phyloP scores from a whole-genome alignment of 2,329 filamentous ascomycete genomes.

The Pseudogymnoascus sp. region DNA sequence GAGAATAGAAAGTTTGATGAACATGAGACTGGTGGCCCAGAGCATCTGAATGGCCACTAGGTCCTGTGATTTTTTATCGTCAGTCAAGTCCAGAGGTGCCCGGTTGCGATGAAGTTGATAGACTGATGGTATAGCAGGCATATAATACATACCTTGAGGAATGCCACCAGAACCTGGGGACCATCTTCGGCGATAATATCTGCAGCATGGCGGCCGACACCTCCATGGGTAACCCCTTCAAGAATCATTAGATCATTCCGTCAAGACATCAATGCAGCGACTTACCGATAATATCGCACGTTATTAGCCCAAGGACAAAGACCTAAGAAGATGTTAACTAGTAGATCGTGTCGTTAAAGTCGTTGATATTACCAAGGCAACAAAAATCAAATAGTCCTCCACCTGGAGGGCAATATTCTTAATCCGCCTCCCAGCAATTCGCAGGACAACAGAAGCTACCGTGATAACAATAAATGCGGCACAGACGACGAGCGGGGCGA shows the following conservation, averaged over 20 bases:
- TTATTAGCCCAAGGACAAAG: background rate
- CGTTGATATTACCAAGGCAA: constrained; percentile 22
- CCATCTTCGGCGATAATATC: constrained; percentile 17
- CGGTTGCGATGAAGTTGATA: background rate
- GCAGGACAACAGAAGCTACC: background rate
- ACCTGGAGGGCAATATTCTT: constrained; percentile 23
- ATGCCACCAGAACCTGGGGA: constrained; percentile 17
- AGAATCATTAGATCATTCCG: background rate
- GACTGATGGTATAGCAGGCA: background rate
- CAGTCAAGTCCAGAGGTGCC: background rate
- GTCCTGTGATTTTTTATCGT: background rate
- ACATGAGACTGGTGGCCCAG: constrained; percentile 31
- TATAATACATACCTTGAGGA: constrained; percentile 21
- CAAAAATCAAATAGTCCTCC: constrained; percentile 34
- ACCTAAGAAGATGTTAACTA: background rate
- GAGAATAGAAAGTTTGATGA: constrained; percentile 36
- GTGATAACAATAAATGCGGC: background rate
- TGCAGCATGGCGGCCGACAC: constrained; percentile 19
- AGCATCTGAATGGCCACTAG: constrained; percentile 13
- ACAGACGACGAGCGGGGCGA: background rate
- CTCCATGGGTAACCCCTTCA: constrained; percentile 10
- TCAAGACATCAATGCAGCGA: background rate
- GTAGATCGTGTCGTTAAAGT: background rate
- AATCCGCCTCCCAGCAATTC: background rate
- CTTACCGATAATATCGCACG: background rate